Base-by-base conservation (phyloP, 306 rosid species). In the Lathyrus tuberosus region DNA sequence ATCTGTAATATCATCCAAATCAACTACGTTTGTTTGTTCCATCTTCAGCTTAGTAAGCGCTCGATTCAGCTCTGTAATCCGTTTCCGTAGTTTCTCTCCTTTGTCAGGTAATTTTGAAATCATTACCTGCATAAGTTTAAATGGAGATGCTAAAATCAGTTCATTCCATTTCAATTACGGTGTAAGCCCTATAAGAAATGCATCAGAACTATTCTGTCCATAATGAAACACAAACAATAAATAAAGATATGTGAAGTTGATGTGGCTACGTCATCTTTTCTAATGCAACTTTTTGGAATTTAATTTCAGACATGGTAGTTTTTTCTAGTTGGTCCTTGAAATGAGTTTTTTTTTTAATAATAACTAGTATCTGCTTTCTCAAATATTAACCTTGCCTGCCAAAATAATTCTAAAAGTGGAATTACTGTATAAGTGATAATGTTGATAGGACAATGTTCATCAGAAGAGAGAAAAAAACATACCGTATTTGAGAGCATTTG, bases 31-130 rank as follows among this genome's bases (percentile, higher is more conserved):
- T 75, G 65, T 69, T 72, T 78, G 56, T 31, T 54, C 82, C 66
- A 31, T 40, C 63, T 58, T 72, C 51, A 88, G 61, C 56, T 54
- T 66, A 44, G 64, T 12, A 12, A 94, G 92, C 72, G 78, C 87
- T 13, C 62, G 71, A 66, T 81, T 85, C 76, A 94, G 70, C 49
- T 76, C 88, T 11, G 2, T 80, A 24, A 94, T 81, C 54, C 79
- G 84, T 71, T 73, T 89, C 17, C 42, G 42, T 33, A 90, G 73
- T 67, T 89, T 94, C 62, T 72, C 84, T 18, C 97, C 98, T 65
- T 69, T 78, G 75, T 90, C 98, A 5, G 97, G 96, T 80, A 94
- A 87, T 68, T 76, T 90, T 47, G 86, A 86, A 70, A 88, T 26
- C 82, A 86, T 49, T 7, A 20, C 92, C 98, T 94, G 83, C 68